phyloP scores from a whole-genome alignment of 495 filamentous ascomycete species.

The Corynascus novoguineensis region DNA sequence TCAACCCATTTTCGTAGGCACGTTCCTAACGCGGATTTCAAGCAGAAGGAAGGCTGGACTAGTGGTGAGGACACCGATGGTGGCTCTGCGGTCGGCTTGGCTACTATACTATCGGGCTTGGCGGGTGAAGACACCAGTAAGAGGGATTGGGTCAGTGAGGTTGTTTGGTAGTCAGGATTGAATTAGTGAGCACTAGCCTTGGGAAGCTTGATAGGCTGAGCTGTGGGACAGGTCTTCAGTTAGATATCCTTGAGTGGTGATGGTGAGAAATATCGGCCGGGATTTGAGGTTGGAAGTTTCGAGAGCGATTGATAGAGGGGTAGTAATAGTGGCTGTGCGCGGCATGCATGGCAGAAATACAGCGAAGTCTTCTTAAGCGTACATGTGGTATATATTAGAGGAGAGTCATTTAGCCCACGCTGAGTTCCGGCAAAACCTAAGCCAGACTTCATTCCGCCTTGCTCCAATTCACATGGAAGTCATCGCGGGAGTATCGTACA shows the following conservation, averaged over 20 bases:
- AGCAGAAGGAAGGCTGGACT: slow-evolving; percentile 27
- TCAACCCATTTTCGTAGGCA: slow-evolving; percentile 1
- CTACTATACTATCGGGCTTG: neutral
- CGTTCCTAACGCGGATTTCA: slow-evolving; percentile 15
- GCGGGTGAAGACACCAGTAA: neutral
- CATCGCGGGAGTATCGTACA: neutral
- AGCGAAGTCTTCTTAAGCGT: neutral
- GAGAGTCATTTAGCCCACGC: slow-evolving; percentile 1
- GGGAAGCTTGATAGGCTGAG: neutral
- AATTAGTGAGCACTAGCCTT: neutral
- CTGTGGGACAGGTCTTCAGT: neutral
- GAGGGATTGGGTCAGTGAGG: neutral
- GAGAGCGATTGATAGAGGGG: too few relatives aligned
- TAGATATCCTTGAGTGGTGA: neutral
- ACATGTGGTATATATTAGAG: slow-evolving; percentile 12
- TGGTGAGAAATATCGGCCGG: too few relatives aligned
- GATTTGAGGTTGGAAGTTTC: too few relatives aligned
- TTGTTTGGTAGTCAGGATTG: neutral
- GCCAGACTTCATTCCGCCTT: neutral
- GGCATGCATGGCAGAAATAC: neutral
- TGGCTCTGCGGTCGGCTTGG: slow-evolving; percentile 13
- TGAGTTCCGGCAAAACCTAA: neutral
- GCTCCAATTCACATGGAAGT: neutral
- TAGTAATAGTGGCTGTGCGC: too few relatives aligned
- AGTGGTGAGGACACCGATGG: slow-evolving; percentile 32